Percentiles rank a stretch among this genome's conserved stretches.
Conservation (phyloP, 164 flowering plant species). For the Pachysandra terminalis region DNA sequence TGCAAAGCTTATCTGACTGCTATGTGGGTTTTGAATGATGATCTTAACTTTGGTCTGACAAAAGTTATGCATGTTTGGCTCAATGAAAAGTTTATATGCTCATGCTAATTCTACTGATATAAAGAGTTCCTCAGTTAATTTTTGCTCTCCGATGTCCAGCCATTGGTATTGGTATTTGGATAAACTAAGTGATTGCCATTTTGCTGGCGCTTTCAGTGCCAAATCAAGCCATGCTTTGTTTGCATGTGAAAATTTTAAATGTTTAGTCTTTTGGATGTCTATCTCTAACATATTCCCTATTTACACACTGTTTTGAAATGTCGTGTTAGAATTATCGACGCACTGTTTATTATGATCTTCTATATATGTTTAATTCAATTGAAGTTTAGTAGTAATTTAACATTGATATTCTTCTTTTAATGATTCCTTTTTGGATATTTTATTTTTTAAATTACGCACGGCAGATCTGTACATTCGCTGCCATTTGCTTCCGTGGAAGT, state of each 20-base stretch:
- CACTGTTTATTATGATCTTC: neutral
- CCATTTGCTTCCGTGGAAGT: conserved; percentile 70
- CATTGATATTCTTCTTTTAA: neutral
- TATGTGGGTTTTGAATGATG: neutral
- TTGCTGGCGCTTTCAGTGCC: neutral
- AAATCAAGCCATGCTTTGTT: neutral
- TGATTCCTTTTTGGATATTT: neutral
- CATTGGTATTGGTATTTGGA: neutral
- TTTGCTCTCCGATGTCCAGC: neutral
- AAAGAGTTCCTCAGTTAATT: neutral
- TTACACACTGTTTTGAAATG: neutral
- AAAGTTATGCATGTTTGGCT: neutral
- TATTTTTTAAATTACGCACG: conserved; percentile 9
- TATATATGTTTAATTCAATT: neutral
- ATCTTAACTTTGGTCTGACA: neutral
- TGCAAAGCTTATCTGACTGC: neutral
- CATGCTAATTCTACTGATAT: neutral
- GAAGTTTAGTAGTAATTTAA: no score
- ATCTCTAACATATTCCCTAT: neutral
- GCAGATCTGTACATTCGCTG: conserved; percentile 54
- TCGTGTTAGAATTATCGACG: neutral
- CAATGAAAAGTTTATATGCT: neutral
- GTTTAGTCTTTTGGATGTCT: neutral
- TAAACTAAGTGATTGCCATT: neutral
- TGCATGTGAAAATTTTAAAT: neutral